Conservation (phyloP, 257 asterid species). For the Cordia subcordata region DNA sequence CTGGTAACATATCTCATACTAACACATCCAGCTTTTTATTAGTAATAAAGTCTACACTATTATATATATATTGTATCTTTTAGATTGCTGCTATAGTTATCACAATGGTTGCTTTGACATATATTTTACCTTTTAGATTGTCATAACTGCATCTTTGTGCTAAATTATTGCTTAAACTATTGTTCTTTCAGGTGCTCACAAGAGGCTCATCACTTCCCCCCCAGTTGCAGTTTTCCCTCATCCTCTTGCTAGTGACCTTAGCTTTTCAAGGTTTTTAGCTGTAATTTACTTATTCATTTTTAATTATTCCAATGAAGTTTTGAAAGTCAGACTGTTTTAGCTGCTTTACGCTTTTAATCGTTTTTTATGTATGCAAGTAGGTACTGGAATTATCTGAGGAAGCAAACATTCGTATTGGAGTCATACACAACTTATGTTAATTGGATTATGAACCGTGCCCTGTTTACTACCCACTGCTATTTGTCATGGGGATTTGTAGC, state of each 20-base stretch:
- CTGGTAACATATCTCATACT: constrained; percentile 40
- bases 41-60: neutral
- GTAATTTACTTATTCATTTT: constrained; percentile 13
- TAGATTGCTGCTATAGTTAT: too few species aligned
- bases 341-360: neutral
- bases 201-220: constrained; percentile 86
- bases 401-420: constrained; percentile 96
- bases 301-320: constrained; percentile 13
- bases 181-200: constrained; percentile 62
- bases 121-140: neutral
- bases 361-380: constrained; percentile 27
- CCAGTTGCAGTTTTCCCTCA: constrained; percentile 99
- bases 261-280: constrained; percentile 71
- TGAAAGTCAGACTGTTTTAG: constrained; percentile 2
- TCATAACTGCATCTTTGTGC: neutral
- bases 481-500: constrained; percentile 92
- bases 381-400: constrained; percentile 98
- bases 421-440: constrained; percentile 79
- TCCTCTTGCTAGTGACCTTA: constrained; percentile 95
- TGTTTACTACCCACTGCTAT: constrained; percentile 84
- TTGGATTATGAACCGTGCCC: constrained; percentile 93
- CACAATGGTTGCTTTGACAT: neutral
- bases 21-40: neutral
- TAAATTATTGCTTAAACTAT: constrained; percentile 20
- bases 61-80: too few species aligned